Evolutionary conservation across 129 eudicot species (phyloP).

Genomic region (Flaveria sonorensis): DNA sequence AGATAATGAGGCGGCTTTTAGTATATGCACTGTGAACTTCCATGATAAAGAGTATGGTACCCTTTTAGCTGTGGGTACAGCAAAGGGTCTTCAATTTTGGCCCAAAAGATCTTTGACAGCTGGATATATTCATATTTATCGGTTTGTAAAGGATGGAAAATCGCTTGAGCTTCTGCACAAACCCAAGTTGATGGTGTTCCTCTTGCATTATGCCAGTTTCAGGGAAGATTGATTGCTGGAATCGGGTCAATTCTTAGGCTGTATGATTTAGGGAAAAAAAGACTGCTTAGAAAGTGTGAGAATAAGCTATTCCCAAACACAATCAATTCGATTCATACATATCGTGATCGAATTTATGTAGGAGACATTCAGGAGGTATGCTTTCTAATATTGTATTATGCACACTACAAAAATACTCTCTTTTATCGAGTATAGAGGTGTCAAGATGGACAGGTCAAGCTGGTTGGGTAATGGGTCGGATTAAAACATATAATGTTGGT

Average conservation of each 20-base stretch:
- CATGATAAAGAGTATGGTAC: conserved; percentile 96
- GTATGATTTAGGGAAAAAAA: conserved; percentile 90
- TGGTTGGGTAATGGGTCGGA: neutral
- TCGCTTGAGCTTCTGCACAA: conserved; percentile 90
- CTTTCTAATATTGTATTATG: neutral
- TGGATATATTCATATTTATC: conserved; percentile 89
- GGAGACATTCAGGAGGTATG: conserved; percentile 89
- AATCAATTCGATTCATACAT: conserved; percentile 81
- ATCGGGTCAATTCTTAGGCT: conserved; percentile 86
- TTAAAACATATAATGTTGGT: neutral
- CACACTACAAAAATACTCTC: neutral
- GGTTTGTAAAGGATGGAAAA: conserved; percentile 87
- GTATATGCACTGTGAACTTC: conserved; percentile 91
- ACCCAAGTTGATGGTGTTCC: conserved; percentile 97
- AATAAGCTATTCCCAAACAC: conserved; percentile 91
- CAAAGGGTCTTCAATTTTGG: conserved; percentile 87
- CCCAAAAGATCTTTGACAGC: conserved; percentile 78
- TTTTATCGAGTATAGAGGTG: conserved; percentile 8
- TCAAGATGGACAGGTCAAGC: neutral
- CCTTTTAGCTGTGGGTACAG: conserved; percentile 96
- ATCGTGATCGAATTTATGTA: conserved; percentile 97
- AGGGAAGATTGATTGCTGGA: conserved; percentile 94
- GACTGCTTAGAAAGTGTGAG: conserved; percentile 95
- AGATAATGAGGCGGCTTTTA: conserved; percentile 97
- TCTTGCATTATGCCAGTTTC: conserved; percentile 93